Base-by-base conservation (phyloP, 768 basidiomycete species). In the Termitomyces sp. region DNA sequence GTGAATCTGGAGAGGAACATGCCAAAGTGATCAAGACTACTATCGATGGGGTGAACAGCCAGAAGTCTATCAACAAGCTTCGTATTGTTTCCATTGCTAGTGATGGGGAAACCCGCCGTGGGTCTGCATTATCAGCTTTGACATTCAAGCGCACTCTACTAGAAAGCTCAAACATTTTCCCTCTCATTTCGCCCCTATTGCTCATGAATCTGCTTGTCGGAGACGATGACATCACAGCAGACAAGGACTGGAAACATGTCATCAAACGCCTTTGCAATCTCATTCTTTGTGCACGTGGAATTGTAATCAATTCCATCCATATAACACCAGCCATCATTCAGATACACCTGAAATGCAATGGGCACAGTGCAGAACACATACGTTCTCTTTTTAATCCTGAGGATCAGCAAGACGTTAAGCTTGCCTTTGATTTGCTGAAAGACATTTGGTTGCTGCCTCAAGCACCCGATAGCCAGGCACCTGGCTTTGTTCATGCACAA, bases 171-270 rank as follows among this genome's bases (percentile, higher is more conserved):
- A 44, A 59, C 0, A 67, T 76, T 23, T 71, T 67, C 55, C 2
- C 16, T 18, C 20, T 10, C 3, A 23, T 58, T 68, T 1, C 16
- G 14, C 13, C 23, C 4, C 55, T 76, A 0, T 26, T 0, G 0
- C 56, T 72, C 36, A 60, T 76, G 61, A 68, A 76, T 53, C 56
- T 59, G 1, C 4, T 38, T 13, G 71, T 72, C 20, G 72, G 75
- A 6, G 64, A 66, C 30, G 67, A 75, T 50, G 73, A 75, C 50
- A n/a, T 75, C 5, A 75, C 75, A 6, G 56, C 58, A 1, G 74
- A 76, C 43, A 75, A 73, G 46, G 74, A 75, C 55, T 70, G 50
- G 20, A 72, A 73, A 55, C 75, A 76, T 58, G 57, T 74, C 46
- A 57, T 74, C 50, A 75, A 76, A 61, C 65, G 69, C 0, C 51